These are phyloP conservation scores for Chlamydomonas applanata DNA, from an alignment of 139 green algal genomes.

Conservation along the genomic window DNA sequence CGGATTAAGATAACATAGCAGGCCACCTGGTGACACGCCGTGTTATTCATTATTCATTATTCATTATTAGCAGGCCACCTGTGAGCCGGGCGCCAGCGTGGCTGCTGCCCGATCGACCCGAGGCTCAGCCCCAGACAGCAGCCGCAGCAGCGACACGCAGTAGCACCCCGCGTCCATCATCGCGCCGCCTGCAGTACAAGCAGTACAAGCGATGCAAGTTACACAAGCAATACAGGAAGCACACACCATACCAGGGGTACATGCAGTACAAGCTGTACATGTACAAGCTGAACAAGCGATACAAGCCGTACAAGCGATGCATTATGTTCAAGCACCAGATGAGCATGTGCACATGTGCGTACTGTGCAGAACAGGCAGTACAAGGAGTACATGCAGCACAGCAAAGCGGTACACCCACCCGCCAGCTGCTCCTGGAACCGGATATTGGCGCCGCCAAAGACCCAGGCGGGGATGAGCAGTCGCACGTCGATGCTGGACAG, in stretches of 20 bases:
- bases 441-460: conserved; percentile 46
- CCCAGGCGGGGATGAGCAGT: conserved; percentile 45
- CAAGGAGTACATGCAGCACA: no score
- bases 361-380: no score
- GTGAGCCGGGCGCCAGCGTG: conserved; percentile 9
- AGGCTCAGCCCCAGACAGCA: conserved; percentile 11
- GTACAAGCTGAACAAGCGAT: no score
- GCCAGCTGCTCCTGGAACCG: conserved; percentile 42
- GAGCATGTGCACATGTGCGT: no score
- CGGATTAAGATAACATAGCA: neutral
- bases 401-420: conserved; percentile 18
- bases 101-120: conserved; percentile 4
- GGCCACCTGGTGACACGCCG: no score
- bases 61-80: neutral
- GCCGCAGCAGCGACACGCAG: conserved; percentile 32
- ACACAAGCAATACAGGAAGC: no score
- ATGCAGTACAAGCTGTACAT: no score
- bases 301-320: no score
- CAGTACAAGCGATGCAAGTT: no score
- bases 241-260: neutral
- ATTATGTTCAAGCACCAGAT: no score
- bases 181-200: conserved; percentile 29
- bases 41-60: no score
- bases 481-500: conserved; percentile 16
- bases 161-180: conserved; percentile 56